phyloP scores from a whole-genome alignment of 2,329 filamentous ascomycete species.

The Lizonia empirigonia region DNA sequence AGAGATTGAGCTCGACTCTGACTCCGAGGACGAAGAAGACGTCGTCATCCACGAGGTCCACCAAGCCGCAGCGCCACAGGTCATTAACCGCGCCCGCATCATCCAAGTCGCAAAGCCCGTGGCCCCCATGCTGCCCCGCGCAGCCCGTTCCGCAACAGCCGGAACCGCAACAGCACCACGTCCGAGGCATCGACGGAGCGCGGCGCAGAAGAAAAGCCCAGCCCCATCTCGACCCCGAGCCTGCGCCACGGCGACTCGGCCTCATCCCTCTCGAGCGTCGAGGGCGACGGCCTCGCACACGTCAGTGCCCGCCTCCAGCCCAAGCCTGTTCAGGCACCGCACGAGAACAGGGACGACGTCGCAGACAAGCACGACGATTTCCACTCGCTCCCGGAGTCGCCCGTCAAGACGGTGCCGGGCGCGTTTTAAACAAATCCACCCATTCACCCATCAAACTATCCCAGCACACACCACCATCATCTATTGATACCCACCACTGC shows the following conservation, averaged over 20 bases:
- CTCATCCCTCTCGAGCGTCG: slow-evolving; percentile 41
- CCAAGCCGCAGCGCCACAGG: slow-evolving; percentile 66
- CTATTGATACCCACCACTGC: neutral
- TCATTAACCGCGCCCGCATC: slow-evolving; percentile 76
- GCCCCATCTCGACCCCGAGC: slow-evolving; percentile 43
- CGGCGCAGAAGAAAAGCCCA: slow-evolving; percentile 37
- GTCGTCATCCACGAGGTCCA: slow-evolving; percentile 73
- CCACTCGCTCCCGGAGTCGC: slow-evolving; percentile 49
- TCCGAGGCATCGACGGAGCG: slow-evolving; percentile 36
- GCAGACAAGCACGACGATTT: slow-evolving; percentile 49
- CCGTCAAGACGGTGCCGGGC: slow-evolving; percentile 40
- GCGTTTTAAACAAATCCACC: too few species aligned
- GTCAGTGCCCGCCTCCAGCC: slow-evolving; percentile 35
- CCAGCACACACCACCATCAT: too few species aligned
- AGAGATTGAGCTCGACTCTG: slow-evolving; percentile 56
- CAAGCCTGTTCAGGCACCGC: slow-evolving; percentile 27
- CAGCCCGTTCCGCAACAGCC: slow-evolving; percentile 65
- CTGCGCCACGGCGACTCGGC: slow-evolving; percentile 44
- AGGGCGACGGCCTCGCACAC: slow-evolving; percentile 38
- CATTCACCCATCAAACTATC: too few species aligned
- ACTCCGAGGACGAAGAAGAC: slow-evolving; percentile 60
- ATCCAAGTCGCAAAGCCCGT: slow-evolving; percentile 84
- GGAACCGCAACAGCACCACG: slow-evolving; percentile 47
- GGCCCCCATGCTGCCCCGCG: slow-evolving; percentile 78
- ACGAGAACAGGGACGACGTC: slow-evolving; percentile 16